Evolutionary conservation across 2,329 filamentous ascomycete species (phyloP), one percentile per base, ranked within the genome.

Genomic region (Fusarium proliferatum): DNA sequence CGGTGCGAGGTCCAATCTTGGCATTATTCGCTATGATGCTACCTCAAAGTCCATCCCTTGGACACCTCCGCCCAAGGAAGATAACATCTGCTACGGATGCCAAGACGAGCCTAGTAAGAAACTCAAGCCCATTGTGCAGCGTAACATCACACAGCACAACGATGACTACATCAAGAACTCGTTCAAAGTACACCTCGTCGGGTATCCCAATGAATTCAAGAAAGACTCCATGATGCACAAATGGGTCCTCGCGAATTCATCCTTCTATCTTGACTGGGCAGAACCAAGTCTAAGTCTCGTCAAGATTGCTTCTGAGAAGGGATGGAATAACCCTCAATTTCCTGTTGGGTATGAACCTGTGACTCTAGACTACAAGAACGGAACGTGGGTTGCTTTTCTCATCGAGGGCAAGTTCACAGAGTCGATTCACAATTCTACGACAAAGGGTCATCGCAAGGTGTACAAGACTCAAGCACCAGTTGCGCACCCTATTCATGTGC

Each of bases 401-500:
- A 58, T 62, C 2, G 60, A 62, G 42, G 60, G 60, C 5, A 62
- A 62, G 17, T 62, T 62, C 17, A 45, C 39, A 1, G 60, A 62
- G 23, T 62, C 60, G 11, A 38, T 62, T 43, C 30, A 62, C 10
- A 46, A 62, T 13, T 45, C 28, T 4, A 57, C 55, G 3, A 58
- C 53, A 36, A 56, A 55, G 33, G 60, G 60, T 0, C 51, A 62
- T 46, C 39, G 28, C 5, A 62, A 62, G 41, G 33, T 62, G 9
- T 62, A 62, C 8, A 62, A 62, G 55, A 61, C 48, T 6, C 58
- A 61, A 21, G 58, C 58, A 17, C 58, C 58, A 2, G 58, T 61
- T 0, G 48, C 58, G 19, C 58, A 61, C 5, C 58, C 58, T 0
- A 61, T 61, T 17, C 59, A 61, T n/a, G 51, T 61, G 1, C 49